These are phyloP conservation scores for Phytophthora pinifolia DNA, from an alignment of 352 stramenopile genomes.

Conservation along the genomic window DNA sequence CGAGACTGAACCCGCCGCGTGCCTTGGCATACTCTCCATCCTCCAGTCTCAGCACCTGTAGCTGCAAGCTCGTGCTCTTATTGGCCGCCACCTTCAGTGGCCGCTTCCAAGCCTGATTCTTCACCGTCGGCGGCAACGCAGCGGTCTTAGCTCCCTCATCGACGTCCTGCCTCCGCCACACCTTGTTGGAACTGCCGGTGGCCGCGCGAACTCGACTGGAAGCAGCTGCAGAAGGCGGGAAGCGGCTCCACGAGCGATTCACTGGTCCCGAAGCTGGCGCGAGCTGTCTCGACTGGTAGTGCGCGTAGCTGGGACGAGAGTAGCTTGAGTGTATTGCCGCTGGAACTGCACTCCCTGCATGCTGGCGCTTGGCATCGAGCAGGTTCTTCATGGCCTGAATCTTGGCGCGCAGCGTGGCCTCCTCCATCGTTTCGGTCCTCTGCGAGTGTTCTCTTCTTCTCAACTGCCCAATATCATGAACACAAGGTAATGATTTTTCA, in stretches of 20 bases:
- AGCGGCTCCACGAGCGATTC: conserved; percentile 52
- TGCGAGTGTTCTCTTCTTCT: conserved; percentile 8
- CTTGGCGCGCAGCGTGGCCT: conserved; percentile 72
- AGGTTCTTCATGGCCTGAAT: conserved; percentile 86
- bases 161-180: conserved; percentile 43
- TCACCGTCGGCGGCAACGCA: neutral
- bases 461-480: conserved; percentile 11
- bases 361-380: conserved; percentile 48
- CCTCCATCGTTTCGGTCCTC: conserved; percentile 45
- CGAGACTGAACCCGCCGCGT: conserved; percentile 70
- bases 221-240: neutral
- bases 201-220: conserved; percentile 7
- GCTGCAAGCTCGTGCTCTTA: conserved; percentile 48
- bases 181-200: conserved; percentile 48
- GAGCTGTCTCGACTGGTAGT: conserved; percentile 13
- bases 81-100: conserved; percentile 34
- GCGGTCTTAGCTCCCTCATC: neutral
- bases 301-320: conserved; percentile 1
- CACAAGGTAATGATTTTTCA: too few species aligned
- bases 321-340: conserved; percentile 1
- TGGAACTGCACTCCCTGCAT: neutral
- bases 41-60: conserved; percentile 56
- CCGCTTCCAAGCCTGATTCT: conserved; percentile 38
- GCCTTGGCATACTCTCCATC: conserved; percentile 77
- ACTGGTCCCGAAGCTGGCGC: conserved; percentile 14